Percentiles rank a stretch among this genome's conserved stretches.
Conservation (phyloP, 192 early-diverging fungal genomes). For the Bifiguratus adelaidae region DNA sequence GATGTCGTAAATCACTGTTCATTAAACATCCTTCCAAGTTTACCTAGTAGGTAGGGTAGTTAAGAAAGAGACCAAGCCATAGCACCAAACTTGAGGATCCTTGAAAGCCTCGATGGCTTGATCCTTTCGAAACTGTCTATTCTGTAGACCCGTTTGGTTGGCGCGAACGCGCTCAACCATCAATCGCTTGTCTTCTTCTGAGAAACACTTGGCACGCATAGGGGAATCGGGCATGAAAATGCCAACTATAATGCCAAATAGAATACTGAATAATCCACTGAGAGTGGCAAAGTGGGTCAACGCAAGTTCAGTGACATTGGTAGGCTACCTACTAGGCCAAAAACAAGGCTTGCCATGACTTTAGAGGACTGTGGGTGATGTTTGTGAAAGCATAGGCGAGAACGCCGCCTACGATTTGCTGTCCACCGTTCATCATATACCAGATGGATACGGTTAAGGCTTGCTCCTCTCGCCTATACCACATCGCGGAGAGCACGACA, state of each 20-base stretch:
- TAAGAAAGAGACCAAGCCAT: constrained; percentile 5
- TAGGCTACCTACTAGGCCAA: too few relatives aligned
- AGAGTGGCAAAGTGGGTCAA: too few relatives aligned
- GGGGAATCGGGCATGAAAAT: constrained; percentile 8
- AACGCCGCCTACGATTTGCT: constrained; percentile 9
- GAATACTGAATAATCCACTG: constrained; percentile 1
- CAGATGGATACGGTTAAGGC: constrained; percentile 2
- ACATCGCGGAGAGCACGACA: constrained; percentile 1
- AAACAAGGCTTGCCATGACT: constrained; percentile 10
- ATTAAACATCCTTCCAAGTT: too few relatives aligned
- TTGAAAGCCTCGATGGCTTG: constrained; percentile 4
- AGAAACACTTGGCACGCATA: constrained; percentile 11
- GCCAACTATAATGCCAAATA: constrained; percentile 1
- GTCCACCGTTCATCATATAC: constrained; percentile 10
- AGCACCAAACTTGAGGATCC: constrained; percentile 7
- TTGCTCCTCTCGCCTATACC: constrained; percentile 1
- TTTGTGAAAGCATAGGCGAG: constrained; percentile 10
- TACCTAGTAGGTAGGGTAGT: constrained; percentile 8
- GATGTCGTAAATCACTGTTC: too few relatives aligned
- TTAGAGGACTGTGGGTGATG: constrained; percentile 6
- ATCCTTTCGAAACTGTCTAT: constrained; percentile 6
- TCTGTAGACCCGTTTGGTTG: constrained; percentile 7
- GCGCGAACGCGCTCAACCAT: constrained; percentile 9
- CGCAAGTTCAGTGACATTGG: too few relatives aligned
- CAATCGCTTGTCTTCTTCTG: constrained; percentile 9